These are phyloP conservation scores for Xanthoparmelia taractica DNA, from an alignment of 495 filamentous ascomycete species.

Conservation along the genomic window DNA sequence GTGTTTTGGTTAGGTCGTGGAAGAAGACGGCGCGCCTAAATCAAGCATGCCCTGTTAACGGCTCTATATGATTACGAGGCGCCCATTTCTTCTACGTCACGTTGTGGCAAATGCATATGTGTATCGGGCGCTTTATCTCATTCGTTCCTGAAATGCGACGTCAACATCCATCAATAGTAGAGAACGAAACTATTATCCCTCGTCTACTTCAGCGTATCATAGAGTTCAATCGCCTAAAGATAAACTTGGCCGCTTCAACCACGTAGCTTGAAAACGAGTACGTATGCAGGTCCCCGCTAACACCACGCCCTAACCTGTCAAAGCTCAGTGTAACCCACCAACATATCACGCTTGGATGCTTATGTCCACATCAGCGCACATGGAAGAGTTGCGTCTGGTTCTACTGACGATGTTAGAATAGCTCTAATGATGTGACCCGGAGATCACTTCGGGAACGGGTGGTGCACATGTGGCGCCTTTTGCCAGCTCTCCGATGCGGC, in stretches of 20 bases:
- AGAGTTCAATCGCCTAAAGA: background rate
- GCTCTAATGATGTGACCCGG: background rate
- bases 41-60: background rate
- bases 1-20: background rate
- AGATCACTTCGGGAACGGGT: background rate
- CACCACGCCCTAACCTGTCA: background rate
- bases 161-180: background rate
- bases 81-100: background rate
- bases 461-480: background rate
- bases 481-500: background rate
- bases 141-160: background rate
- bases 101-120: background rate
- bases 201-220: background rate
- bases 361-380: background rate
- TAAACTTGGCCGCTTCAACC: background rate
- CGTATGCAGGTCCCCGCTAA: background rate
- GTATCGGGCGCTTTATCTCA: background rate
- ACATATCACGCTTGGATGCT: background rate
- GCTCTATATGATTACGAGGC: background rate
- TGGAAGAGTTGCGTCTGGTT: background rate
- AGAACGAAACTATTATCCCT: background rate
- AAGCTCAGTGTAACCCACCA: background rate
- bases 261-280: background rate
- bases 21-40: background rate
- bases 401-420: background rate